Percentiles rank a stretch among this genome's conserved stretches.
phyloP scores from a whole-genome alignment of 2,329 filamentous ascomycete genomes.

The Xylaria sp. region DNA sequence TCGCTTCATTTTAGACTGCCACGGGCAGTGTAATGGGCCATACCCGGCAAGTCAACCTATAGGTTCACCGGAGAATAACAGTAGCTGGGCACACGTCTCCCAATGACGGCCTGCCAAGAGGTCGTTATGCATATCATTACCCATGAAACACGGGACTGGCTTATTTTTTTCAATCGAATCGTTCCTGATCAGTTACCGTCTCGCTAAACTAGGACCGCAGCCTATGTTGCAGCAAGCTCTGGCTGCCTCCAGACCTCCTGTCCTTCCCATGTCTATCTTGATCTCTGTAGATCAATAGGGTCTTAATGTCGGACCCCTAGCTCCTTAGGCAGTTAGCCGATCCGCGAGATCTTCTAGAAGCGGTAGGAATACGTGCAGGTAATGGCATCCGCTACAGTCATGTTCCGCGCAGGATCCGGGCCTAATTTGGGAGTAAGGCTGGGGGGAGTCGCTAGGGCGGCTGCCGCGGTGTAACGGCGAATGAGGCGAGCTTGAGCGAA shows the following conservation, averaged over 20 bases:
- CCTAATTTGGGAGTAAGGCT: conserved; percentile 47
- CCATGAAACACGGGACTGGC: background rate
- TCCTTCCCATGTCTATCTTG: conserved; percentile 17
- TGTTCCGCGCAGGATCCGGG: conserved; percentile 41
- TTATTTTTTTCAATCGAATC: conserved; percentile 1
- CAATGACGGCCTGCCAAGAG: conserved; percentile 4
- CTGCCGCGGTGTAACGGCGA: conserved; percentile 40
- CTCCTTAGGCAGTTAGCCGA: conserved; percentile 39
- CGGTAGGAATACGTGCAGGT: conserved; percentile 38
- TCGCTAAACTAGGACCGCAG: conserved; percentile 28
- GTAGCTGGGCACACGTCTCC: background rate
- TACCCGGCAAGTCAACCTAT: background rate
- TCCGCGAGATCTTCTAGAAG: conserved; percentile 48
- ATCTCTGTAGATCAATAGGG: conserved; percentile 30
- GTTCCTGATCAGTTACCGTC: conserved; percentile 11
- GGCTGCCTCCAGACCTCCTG: conserved; percentile 10
- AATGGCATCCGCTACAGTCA: conserved; percentile 41
- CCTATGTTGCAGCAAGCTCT: conserved; percentile 17
- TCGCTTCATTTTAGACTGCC: conserved; percentile 36
- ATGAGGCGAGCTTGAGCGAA: conserved; percentile 51
- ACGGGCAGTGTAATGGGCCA: conserved; percentile 28
- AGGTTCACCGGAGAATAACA: background rate
- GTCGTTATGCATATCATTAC: background rate
- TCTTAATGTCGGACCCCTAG: conserved; percentile 31
- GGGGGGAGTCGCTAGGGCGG: conserved; percentile 40